phyloP scores from a whole-genome alignment of 805 yeast species.

The Brettanomyces naardenensis region DNA sequence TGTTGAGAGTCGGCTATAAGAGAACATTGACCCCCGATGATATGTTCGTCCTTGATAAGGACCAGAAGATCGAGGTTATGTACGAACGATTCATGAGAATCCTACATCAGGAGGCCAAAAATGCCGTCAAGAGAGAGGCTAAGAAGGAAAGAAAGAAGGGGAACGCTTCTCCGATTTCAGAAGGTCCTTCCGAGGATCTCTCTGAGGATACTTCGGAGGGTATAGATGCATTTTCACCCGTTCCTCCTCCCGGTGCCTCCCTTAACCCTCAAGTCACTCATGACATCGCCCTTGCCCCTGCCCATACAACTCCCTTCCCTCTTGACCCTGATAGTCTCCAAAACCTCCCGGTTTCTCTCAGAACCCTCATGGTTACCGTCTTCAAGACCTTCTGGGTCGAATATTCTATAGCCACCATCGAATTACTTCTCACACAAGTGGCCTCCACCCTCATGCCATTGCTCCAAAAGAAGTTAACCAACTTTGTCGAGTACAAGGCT shows the following conservation, averaged over 20 bases:
- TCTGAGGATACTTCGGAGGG: constrained; percentile 15
- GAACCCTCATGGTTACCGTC: constrained; percentile 29
- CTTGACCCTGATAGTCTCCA: constrained; percentile 5
- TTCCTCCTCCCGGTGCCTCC: too few species aligned
- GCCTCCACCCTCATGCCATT: constrained; percentile 54
- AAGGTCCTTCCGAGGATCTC: too few species aligned
- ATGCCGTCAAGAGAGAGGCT: not conserved
- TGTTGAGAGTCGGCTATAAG: constrained; percentile 61
- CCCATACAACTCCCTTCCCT: too few species aligned
- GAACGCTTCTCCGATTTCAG: too few species aligned
- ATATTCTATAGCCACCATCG: constrained; percentile 32
- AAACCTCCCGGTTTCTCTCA: constrained; percentile 19
- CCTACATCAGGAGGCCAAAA: constrained; percentile 25
- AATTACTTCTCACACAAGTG: constrained; percentile 37
- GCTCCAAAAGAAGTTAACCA: constrained; percentile 53
- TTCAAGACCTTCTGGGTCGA: constrained; percentile 41
- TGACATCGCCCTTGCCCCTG: too few species aligned
- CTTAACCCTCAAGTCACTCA: too few species aligned
- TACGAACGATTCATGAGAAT: constrained; percentile 28
- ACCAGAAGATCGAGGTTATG: constrained; percentile 34
- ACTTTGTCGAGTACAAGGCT: constrained; percentile 47
- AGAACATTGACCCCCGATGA: constrained; percentile 63
- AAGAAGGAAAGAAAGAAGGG: not conserved
- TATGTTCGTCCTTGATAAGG: constrained; percentile 38
- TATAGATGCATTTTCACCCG: too few species aligned